Percentiles rank a stretch among this genome's conserved stretches.
Conservation (phyloP, 2,329 filamentous ascomycete genomes). For the Scytalidium sp. region DNA sequence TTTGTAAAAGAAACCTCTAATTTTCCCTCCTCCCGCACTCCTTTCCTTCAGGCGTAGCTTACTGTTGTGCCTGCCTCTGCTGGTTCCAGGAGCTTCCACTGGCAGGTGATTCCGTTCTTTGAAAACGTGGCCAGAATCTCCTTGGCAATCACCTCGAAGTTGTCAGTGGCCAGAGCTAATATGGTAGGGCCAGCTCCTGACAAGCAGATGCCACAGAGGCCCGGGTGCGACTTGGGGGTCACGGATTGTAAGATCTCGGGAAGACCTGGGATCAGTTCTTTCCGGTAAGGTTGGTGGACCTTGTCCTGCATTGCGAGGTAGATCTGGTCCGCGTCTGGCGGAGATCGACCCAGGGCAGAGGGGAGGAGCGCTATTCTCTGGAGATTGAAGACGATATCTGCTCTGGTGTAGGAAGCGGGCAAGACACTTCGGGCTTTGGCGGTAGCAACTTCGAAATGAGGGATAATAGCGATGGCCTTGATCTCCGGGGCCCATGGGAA, state of each 20-base stretch:
- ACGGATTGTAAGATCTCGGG: slow-evolving; percentile 89
- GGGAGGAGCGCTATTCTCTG: slow-evolving; percentile 90
- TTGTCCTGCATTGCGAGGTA: slow-evolving; percentile 99
- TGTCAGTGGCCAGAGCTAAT: slow-evolving; percentile 82
- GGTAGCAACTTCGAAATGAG: slow-evolving; percentile 93
- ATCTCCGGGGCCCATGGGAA: slow-evolving; percentile 93
- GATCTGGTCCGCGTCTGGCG: slow-evolving; percentile 89
- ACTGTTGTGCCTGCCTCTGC: slow-evolving; percentile 60
- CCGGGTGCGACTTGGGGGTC: slow-evolving; percentile 81
- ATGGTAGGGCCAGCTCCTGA: slow-evolving; percentile 96
- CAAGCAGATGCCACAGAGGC: slow-evolving; percentile 88
- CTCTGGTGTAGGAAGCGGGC: slow-evolving; percentile 73
- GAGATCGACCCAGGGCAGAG: slow-evolving; percentile 82
- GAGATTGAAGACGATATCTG: slow-evolving; percentile 89
- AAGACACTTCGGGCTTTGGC: slow-evolving; percentile 85
- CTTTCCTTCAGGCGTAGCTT: slow-evolving; percentile 19
- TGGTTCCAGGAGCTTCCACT: slow-evolving; percentile 85
- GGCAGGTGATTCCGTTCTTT: slow-evolving; percentile 70
- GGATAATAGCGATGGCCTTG: slow-evolving; percentile 95
- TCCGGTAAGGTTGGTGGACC: slow-evolving; percentile 93
- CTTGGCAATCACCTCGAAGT: slow-evolving; percentile 83
- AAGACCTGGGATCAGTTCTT: slow-evolving; percentile 86
- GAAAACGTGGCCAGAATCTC: slow-evolving; percentile 75
- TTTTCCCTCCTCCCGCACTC: not conserved
- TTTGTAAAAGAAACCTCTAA: slow-evolving; percentile 58